phyloP scores from a whole-genome alignment of 805 yeast genomes.

The Teunomyces gatunensis region DNA sequence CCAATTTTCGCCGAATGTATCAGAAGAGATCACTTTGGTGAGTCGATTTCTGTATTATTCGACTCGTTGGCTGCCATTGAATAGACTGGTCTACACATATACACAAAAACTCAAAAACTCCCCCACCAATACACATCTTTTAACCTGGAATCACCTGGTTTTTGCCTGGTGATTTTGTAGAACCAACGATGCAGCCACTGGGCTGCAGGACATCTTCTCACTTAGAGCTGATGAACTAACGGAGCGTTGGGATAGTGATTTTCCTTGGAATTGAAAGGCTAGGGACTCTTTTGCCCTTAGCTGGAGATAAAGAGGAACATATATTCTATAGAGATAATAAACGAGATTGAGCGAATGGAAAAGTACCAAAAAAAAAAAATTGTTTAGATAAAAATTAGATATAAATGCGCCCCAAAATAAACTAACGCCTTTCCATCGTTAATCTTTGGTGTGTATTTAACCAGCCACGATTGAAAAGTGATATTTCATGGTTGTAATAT shows the following conservation, averaged over 20 bases:
- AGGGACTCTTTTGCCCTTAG: background rate
- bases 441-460: no score
- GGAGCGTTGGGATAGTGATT: slow-evolving; percentile 53
- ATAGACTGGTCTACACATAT: slow-evolving; percentile 12
- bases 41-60: slow-evolving; percentile 87
- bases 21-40: slow-evolving; percentile 98
- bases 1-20: slow-evolving; percentile 97
- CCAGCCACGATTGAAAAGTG: no score
- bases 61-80: slow-evolving; percentile 72
- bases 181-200: slow-evolving; percentile 54
- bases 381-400: no score
- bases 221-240: slow-evolving; percentile 46
- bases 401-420: no score
- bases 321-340: background rate
- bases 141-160: background rate
- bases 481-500: no score
- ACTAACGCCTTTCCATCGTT: no score
- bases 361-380: no score
- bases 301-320: slow-evolving; percentile 1
- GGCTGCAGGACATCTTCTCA: slow-evolving; percentile 49
- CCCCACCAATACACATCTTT: background rate
- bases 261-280: slow-evolving; percentile 2
- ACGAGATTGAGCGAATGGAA: background rate
- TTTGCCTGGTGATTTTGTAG: slow-evolving; percentile 4
- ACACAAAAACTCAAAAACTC: no score